Conservation (phyloP, 2,329 filamentous ascomycete genomes). For the Gyromitra esculenta region DNA sequence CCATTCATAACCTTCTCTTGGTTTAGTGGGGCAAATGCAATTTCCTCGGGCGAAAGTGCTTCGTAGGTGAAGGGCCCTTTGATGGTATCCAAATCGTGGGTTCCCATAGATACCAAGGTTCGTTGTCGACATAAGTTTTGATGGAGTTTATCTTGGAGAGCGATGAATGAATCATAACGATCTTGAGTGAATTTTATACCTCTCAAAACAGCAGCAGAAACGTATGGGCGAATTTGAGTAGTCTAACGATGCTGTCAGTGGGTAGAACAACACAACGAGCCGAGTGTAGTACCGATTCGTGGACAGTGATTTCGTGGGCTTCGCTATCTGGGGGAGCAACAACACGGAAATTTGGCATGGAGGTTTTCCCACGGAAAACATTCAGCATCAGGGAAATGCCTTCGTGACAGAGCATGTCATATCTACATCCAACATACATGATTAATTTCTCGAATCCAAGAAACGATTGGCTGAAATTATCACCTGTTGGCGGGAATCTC, state of each 20-base stretch:
- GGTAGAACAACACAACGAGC: neutral
- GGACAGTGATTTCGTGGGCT: slow-evolving; percentile 81
- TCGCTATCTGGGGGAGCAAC: slow-evolving; percentile 76
- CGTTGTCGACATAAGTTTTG: slow-evolving; percentile 92
- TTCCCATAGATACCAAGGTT: slow-evolving; percentile 95
- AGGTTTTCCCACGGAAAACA: slow-evolving; percentile 82
- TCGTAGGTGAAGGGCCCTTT: slow-evolving; percentile 97
- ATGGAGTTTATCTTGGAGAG: slow-evolving; percentile 96
- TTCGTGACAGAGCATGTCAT: slow-evolving; percentile 96
- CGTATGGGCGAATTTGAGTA: slow-evolving; percentile 81
- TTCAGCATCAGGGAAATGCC: slow-evolving; percentile 95
- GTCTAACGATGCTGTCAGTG: slow-evolving; percentile 64
- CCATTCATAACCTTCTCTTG: slow-evolving; percentile 88
- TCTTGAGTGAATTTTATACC: slow-evolving; percentile 91
- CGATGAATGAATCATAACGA: slow-evolving; percentile 96
- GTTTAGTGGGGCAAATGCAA: slow-evolving; percentile 90
- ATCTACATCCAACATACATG: slow-evolving; percentile 60
- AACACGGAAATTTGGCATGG: slow-evolving; percentile 81
- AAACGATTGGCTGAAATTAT: slow-evolving; percentile 58
- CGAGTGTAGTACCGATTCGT: slow-evolving; percentile 62
- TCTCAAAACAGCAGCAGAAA: slow-evolving; percentile 87
- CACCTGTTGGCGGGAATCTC: slow-evolving; percentile 96
- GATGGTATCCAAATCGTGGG: slow-evolving; percentile 92
- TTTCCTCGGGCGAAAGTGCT: slow-evolving; percentile 87
- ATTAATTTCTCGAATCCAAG: neutral